Conservation (phyloP, 441 rosid species). For the Gossypium gossypioides region DNA sequence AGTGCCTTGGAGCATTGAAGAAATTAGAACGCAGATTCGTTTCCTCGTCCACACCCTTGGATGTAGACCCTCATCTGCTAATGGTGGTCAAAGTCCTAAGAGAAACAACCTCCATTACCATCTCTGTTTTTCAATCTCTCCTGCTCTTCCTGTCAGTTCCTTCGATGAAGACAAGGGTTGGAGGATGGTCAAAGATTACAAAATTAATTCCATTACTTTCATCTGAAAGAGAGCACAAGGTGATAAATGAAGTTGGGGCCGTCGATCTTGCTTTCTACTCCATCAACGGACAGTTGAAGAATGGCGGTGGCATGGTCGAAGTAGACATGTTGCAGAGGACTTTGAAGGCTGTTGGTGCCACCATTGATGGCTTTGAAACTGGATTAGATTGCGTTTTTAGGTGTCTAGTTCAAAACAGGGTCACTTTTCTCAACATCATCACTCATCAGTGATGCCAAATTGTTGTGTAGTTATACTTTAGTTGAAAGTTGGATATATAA, state of each 20-base stretch:
- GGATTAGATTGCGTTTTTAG: conserved; percentile 31
- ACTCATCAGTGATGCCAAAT: conserved; percentile 7
- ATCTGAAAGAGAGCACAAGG: conserved; percentile 17
- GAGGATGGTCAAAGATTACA: conserved; percentile 44
- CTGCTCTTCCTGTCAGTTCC: conserved; percentile 37
- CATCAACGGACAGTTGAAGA: conserved; percentile 15
- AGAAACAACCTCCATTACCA: conserved; percentile 32
- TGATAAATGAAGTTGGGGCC: conserved; percentile 41
- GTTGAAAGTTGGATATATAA: background rate
- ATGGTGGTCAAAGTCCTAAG: conserved; percentile 25
- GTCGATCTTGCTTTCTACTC: conserved; percentile 36
- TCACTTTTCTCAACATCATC: conserved; percentile 33
- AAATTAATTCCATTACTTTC: conserved; percentile 31
- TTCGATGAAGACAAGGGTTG: conserved; percentile 8
- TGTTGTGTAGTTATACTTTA: conserved; percentile 5
- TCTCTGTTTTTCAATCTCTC: conserved; percentile 35
- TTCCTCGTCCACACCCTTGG: background rate
- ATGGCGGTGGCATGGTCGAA: conserved; percentile 19
- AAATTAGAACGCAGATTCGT: conserved; percentile 12
- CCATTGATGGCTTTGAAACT: conserved; percentile 33
- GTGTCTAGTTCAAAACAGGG: conserved; percentile 37
- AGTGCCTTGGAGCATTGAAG: conserved; percentile 27
- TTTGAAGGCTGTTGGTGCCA: conserved; percentile 23
- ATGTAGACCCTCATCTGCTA: conserved; percentile 17
- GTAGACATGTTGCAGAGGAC: conserved; percentile 20